A percentile compares a stretch with the other conserved stretches of the same genome.
Evolutionary conservation across 2,329 filamentous ascomycete genomes (phyloP).

Genomic region (Neoascochyta sp.): DNA sequence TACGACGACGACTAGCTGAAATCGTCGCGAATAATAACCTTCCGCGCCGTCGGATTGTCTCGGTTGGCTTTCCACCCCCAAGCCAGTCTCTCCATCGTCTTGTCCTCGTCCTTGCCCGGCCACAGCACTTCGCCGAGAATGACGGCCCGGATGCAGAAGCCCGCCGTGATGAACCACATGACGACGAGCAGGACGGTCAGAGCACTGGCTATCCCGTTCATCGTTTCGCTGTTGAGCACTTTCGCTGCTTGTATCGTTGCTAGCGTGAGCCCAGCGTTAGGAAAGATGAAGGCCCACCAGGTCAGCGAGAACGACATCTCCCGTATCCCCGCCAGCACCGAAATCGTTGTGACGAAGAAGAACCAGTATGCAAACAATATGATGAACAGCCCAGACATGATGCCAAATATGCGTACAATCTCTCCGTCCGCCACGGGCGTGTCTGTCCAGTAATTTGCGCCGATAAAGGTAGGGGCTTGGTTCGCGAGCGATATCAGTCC

Average conservation of each 20-base stretch:
- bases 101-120: slow-evolving; percentile 46
- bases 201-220: slow-evolving; percentile 53
- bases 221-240: slow-evolving; percentile 49
- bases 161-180: slow-evolving; percentile 54
- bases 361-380: slow-evolving; percentile 51
- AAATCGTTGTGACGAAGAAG: slow-evolving; percentile 44
- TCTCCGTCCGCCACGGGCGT: slow-evolving; percentile 33
- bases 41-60: slow-evolving; percentile 12
- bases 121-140: slow-evolving; percentile 52
- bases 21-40: slow-evolving; percentile 2
- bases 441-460: slow-evolving; percentile 33
- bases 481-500: slow-evolving; percentile 48
- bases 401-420: slow-evolving; percentile 43
- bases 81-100: slow-evolving; percentile 21
- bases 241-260: slow-evolving; percentile 57
- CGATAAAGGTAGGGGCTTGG: slow-evolving; percentile 37
- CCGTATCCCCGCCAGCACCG: slow-evolving; percentile 37
- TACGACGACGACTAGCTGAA: too few relatives aligned
- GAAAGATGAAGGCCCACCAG: slow-evolving; percentile 63
- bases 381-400: slow-evolving; percentile 46
- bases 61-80: slow-evolving; percentile 24
- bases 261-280: slow-evolving; percentile 61
- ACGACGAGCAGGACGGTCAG: slow-evolving; percentile 55
- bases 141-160: slow-evolving; percentile 51
- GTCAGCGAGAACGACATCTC: slow-evolving; percentile 39